Percentiles rank a stretch among this genome's conserved stretches.
phyloP scores from a whole-genome alignment of 2,329 filamentous ascomycete genomes.

The Septoria linicola region DNA sequence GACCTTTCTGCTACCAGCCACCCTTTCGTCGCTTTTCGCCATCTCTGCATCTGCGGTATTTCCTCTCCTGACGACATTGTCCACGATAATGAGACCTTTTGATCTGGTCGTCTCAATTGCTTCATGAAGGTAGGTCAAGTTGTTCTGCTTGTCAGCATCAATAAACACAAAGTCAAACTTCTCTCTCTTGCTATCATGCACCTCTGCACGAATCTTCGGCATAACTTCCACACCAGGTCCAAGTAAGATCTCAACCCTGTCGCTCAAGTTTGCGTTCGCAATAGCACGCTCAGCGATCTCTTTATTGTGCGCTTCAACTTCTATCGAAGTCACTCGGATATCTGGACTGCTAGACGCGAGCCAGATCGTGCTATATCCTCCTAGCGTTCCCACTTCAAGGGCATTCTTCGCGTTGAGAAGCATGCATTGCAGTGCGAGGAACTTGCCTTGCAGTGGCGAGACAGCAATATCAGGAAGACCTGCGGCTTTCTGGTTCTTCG shows the following conservation, averaged over 20 bases:
- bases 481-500: no score
- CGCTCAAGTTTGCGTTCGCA: constrained; percentile 18
- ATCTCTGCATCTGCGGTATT: constrained; percentile 16
- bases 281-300: constrained; percentile 20
- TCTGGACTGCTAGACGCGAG: constrained; percentile 18
- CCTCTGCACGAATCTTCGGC: constrained; percentile 21
- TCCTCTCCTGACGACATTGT: constrained; percentile 36
- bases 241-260: constrained; percentile 24
- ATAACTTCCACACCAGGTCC: constrained; percentile 27
- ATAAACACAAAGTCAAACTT: constrained; percentile 31
- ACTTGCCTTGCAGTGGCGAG: constrained; percentile 40
- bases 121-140: constrained; percentile 24
- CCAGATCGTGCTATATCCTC: constrained; percentile 28
- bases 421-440: constrained; percentile 43
- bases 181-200: constrained; percentile 20
- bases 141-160: constrained; percentile 30
- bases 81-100: constrained; percentile 23
- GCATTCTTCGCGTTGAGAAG: constrained; percentile 24
- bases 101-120: constrained; percentile 21
- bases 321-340: constrained; percentile 26
- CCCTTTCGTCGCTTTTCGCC: background rate
- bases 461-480: constrained; percentile 44
- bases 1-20: constrained; percentile 33
- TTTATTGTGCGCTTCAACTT: constrained; percentile 21
- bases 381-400: constrained; percentile 30